Conservation (phyloP, 1,284 basidiomycete species). For the Leccinum angustisporum region DNA sequence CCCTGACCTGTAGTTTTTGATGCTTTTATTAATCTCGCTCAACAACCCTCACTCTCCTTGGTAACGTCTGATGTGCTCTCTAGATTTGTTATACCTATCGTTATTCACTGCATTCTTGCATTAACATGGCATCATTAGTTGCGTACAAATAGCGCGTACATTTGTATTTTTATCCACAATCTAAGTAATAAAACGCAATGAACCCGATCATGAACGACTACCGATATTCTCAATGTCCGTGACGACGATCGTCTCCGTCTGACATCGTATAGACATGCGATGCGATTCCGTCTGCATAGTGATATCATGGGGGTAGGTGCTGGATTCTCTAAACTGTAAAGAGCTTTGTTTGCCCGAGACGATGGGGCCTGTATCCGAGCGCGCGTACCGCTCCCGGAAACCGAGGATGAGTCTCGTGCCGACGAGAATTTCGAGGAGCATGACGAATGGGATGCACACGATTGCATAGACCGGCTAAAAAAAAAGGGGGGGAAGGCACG, state of each 20-base stretch:
- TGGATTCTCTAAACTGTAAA: slow-evolving; percentile 18
- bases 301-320: too few relatives aligned
- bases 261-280: slow-evolving; percentile 10
- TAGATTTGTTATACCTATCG: slow-evolving; percentile 12
- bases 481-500: not conserved
- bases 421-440: slow-evolving; percentile 33
- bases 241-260: slow-evolving; percentile 22
- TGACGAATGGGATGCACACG: slow-evolving; percentile 33
- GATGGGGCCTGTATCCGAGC: slow-evolving; percentile 10
- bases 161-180: slow-evolving; percentile 24
- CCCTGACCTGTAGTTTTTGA: not conserved
- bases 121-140: slow-evolving; percentile 9
- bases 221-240: slow-evolving; percentile 4
- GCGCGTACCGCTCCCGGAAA: slow-evolving; percentile 34
- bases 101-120: slow-evolving; percentile 12
- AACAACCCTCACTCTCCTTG: slow-evolving; percentile 9
- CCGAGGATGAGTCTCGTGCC: slow-evolving; percentile 35
- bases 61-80: slow-evolving; percentile 1
- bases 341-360: slow-evolving; percentile 15
- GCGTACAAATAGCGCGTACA: slow-evolving; percentile 1
- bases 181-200: slow-evolving; percentile 9
- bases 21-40: slow-evolving; percentile 18
- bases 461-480: slow-evolving; percentile 29
- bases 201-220: not conserved
- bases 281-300: slow-evolving; percentile 1